These are phyloP conservation scores for Phallus indusiatus DNA, from an alignment of 768 basidiomycete genomes.

Conservation along the genomic window DNA sequence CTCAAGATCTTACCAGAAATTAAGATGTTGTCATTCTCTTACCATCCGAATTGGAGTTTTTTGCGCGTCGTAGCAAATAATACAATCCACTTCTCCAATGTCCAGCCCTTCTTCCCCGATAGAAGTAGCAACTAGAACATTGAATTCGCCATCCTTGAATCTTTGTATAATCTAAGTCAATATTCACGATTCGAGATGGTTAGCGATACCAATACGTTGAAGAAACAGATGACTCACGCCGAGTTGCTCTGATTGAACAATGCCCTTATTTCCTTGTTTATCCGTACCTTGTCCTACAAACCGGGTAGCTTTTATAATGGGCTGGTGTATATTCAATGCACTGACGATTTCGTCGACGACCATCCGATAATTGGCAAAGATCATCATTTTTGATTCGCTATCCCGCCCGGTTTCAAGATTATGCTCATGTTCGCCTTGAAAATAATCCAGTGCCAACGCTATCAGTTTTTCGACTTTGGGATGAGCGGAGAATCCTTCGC, in stretches of 20 bases:
- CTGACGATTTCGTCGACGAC: conserved; percentile 89
- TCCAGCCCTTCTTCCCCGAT: conserved; percentile 98
- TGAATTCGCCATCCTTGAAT: conserved; percentile 82
- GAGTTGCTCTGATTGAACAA: conserved; percentile 86
- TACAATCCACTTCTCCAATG: conserved; percentile 94
- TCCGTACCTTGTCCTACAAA: conserved; percentile 90
- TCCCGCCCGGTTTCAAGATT: conserved; percentile 18
- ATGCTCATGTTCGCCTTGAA: conserved; percentile 39
- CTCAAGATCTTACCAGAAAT: not conserved
- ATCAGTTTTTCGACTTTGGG: conserved; percentile 89
- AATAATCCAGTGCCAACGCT: conserved; percentile 68
- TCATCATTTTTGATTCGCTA: conserved; percentile 68
- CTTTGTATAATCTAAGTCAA: conserved; percentile 61
- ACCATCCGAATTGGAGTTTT: conserved; percentile 97
- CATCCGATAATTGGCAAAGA: conserved; percentile 86
- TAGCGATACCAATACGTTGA: not conserved
- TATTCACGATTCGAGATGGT: not conserved
- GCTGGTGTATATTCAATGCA: conserved; percentile 62
- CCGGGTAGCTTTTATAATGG: conserved; percentile 68
- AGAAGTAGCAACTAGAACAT: conserved; percentile 90
- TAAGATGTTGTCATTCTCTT: conserved; percentile 17
- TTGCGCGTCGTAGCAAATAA: conserved; percentile 93
- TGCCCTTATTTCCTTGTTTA: conserved; percentile 78
- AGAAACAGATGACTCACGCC: conserved; percentile 39
- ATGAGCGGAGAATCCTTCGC: conserved; percentile 53